Evolutionary conservation across 768 basidiomycete genomes (phyloP).

Genomic region (Leccinum uliginosum): DNA sequence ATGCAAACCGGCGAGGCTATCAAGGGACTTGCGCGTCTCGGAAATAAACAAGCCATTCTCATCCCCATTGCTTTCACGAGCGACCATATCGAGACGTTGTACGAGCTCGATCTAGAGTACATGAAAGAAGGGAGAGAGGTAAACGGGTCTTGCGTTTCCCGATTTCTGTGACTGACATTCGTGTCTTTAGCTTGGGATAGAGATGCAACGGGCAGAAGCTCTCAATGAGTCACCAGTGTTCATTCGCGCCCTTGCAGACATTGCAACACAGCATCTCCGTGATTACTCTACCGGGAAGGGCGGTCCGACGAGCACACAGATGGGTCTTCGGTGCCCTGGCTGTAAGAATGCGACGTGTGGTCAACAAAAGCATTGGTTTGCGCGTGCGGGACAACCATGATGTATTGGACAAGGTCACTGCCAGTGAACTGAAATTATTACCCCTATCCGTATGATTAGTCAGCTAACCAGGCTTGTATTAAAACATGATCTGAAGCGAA

Average conservation of each 20-base stretch:
- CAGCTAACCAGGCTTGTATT: slow-evolving; percentile 12
- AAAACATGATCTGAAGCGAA: not conserved
- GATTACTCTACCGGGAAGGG: slow-evolving; percentile 51
- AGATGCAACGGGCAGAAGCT: slow-evolving; percentile 83
- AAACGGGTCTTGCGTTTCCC: slow-evolving; percentile 19
- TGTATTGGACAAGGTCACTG: no score
- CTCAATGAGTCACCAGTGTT: slow-evolving; percentile 96
- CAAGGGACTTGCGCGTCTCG: slow-evolving; percentile 77
- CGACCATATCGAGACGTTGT: slow-evolving; percentile 98
- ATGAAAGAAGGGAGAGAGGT: slow-evolving; percentile 88
- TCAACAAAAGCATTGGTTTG: slow-evolving; percentile 87
- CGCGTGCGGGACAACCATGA: slow-evolving; percentile 59
- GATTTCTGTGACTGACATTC: not conserved
- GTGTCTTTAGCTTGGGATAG: slow-evolving; percentile 74
- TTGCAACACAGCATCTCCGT: slow-evolving; percentile 74
- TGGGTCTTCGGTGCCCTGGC: slow-evolving; percentile 87
- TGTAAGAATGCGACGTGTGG: slow-evolving; percentile 88
- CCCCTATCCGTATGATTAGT: slow-evolving; percentile 18
- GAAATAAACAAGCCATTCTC: slow-evolving; percentile 72
- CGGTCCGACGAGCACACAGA: slow-evolving; percentile 70
- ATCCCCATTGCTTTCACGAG: slow-evolving; percentile 98
- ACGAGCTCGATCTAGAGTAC: slow-evolving; percentile 94
- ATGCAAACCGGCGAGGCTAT: slow-evolving; percentile 91
- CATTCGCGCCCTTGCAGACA: slow-evolving; percentile 90
- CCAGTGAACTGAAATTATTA: no score